Evolutionary conservation across 805 yeast species (phyloP), one percentile per base, ranked within the genome.

Genomic region (Ogataea pignaliae): DNA sequence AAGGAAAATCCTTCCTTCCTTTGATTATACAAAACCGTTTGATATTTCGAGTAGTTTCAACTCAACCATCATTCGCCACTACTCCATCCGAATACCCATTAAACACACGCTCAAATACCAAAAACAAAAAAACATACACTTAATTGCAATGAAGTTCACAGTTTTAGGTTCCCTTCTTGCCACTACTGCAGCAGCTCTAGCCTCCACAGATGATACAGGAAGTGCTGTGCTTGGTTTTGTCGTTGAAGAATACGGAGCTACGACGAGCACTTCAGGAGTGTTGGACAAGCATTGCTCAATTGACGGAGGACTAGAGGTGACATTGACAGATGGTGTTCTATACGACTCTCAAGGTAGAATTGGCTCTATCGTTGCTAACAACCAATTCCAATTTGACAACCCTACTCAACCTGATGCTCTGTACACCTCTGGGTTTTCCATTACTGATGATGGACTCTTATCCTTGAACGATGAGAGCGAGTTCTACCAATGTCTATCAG

Each of bases 331-430:
- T 35, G 60, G 69, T 36, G 51, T 64, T 21, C 65, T 72, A 54
- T 67, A 54, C 11, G 76, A 72, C 50, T 48, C 66, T 14, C 49
- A 60, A 47, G 72, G 71, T 40, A 68, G 76, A 66, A 59, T 71
- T 43, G 76, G 76, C 44, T 68, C 75, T 36, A 71, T 72, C 60
- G 76, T 72, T 44, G 73, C 75, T 46, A 71, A 71, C 70, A 66
- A 73, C 63, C 78, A 73, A 60, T 72, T 73, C 70, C 78, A 73
- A 61, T 73, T 73, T 52, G 78, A 73, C 26, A 21, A 7, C 26
- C 26, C 26, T 21, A 7, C 7, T 21, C 26, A 21, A 21, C 7
- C 7, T 21, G 26, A 21, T 21, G 26, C 26, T 21, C 26, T 21
- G 7, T 55, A 66, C 47, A 71, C 72, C 48, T 68, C 65, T 40